Evolutionary conservation across 495 filamentous ascomycete species (phyloP).

Genomic region (Immersiella caudata): DNA sequence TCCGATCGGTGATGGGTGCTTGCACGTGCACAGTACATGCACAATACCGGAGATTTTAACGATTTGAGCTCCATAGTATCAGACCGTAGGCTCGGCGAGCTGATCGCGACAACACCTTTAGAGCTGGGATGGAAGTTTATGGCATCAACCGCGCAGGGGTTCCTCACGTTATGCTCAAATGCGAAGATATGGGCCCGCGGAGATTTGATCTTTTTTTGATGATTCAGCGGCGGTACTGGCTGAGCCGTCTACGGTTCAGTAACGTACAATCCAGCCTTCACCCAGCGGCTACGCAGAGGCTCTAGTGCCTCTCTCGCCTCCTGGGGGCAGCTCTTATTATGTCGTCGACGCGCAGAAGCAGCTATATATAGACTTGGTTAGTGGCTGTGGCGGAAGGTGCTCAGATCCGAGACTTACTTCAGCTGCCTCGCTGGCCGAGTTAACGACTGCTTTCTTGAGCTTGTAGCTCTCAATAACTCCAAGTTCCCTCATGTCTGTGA

Average conservation of each 20-base stretch:
- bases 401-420: slow-evolving; percentile 63
- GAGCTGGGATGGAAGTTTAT: too few species aligned
- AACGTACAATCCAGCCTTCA: slow-evolving; percentile 27
- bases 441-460: slow-evolving; percentile 94
- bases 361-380: slow-evolving; percentile 30
- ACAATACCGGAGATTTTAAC: too few species aligned
- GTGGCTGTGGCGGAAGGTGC: not conserved
- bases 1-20: too few species aligned
- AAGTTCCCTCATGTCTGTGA: slow-evolving; percentile 93
- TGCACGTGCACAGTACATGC: too few species aligned
- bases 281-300: not conserved
- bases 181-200: not conserved
- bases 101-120: too few species aligned
- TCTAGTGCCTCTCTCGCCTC: slow-evolving; percentile 39
- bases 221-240: slow-evolving; percentile 2
- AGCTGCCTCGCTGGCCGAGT: slow-evolving; percentile 91
- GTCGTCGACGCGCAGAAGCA: slow-evolving; percentile 42
- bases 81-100: too few species aligned
- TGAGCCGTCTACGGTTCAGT: slow-evolving; percentile 22
- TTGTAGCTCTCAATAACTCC: slow-evolving; percentile 99
- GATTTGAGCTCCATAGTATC: too few species aligned
- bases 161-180: not conserved
- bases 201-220: not conserved
- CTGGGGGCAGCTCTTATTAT: slow-evolving; percentile 46
- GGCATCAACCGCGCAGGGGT: too few species aligned